Evolutionary conservation across 148 eudicot genomes (phyloP), one percentile per base, ranked within the genome.

Genomic region (Rhododendron ferrugineum): DNA sequence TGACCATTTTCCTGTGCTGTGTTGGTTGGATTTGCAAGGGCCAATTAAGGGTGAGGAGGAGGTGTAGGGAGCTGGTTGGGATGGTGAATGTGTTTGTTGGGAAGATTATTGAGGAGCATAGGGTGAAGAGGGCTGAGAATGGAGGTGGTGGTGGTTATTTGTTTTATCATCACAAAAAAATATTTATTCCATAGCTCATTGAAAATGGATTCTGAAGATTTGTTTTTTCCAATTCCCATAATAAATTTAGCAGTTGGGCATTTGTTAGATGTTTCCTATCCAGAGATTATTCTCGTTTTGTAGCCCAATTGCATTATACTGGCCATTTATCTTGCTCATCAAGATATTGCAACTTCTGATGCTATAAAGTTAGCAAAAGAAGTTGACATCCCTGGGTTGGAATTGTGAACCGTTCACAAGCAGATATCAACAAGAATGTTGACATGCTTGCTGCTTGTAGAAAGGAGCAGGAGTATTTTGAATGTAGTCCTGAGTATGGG

Each of bases 391-490:
- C 99, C 30, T 97, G 99, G 99, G 99, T 95, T 89, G 98, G 99
- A 85, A 89, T 97, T 72, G 98, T 97, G 89, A 97, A 97, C 83
- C 98, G 98, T 85, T 97, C 99, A 84, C 99, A 97, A 92, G 98
- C 99, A 46, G 99, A 97, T 87, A 97, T 97, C 86, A 97, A 97
- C 92, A 97, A 95, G 88, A 94, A 93, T 89, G 98, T 97, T 75
- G 92, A 97, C 92, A 97, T 95, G 96, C 81, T 90, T 86, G 54
- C 85, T 85, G 98, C 99, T 87, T 96, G 99, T 80, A 88, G 90
- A 73, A 97, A 95, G 91, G 99, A 97, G 86, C 91, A 85, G 79
- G 99, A 97, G 60, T 97, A 97, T 88, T 97, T 97, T 91, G 98
- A 97, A 34, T 86, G 89, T 83, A 97, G 99, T 88, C 99, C 99